Conservation (phyloP, 2,329 filamentous ascomycete species). For the Colletotrichum godetiae region DNA sequence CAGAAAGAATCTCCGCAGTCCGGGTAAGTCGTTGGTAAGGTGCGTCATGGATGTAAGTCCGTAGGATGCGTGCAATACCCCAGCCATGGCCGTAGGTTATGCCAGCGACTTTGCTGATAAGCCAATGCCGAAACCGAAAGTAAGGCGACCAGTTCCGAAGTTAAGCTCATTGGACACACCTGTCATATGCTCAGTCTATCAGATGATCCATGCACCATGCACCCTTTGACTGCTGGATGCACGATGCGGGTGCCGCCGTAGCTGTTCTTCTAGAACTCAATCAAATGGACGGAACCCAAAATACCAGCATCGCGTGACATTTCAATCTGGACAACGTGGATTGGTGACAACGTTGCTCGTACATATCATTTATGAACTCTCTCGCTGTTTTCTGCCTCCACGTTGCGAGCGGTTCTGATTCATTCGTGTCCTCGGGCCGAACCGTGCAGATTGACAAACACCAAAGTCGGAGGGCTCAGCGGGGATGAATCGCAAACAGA, state of each 20-base stretch:
- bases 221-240: neutral
- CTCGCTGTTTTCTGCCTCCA: neutral
- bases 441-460: slow-evolving; percentile 27
- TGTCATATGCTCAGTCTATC: neutral
- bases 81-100: neutral
- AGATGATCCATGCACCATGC: neutral
- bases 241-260: neutral
- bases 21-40: neutral
- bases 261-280: neutral
- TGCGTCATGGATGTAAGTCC: neutral
- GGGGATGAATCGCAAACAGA: slow-evolving; percentile 8
- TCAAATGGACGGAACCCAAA: neutral
- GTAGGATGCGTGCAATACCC: neutral
- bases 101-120: neutral
- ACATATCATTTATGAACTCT: neutral
- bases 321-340: neutral
- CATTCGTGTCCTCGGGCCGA: slow-evolving; percentile 25
- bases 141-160: neutral
- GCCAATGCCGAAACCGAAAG: neutral
- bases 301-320: neutral
- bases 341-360: neutral
- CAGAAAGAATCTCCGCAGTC: neutral
- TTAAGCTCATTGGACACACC: neutral
- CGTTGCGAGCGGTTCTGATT: slow-evolving; percentile 7
- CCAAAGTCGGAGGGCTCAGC: neutral